Percentiles rank a stretch among this genome's conserved stretches.
These are phyloP conservation scores for Lagerstroemia speciosa DNA, from an alignment of 345 rosid species.

Conservation along the genomic window DNA sequence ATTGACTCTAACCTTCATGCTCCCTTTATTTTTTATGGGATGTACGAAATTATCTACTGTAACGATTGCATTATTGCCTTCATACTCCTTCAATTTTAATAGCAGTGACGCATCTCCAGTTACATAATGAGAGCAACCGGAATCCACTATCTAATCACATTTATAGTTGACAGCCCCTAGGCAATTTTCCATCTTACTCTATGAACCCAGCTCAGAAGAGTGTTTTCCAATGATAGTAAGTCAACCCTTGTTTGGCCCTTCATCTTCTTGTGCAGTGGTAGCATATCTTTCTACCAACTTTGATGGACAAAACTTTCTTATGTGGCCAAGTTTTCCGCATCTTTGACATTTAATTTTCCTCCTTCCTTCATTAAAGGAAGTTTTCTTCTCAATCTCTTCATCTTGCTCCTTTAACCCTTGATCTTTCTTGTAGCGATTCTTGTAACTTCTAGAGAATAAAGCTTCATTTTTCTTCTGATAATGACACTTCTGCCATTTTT, in stretches of 20 bases:
- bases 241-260: background rate
- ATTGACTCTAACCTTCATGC: background rate
- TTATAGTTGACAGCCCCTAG: background rate
- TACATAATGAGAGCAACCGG: slow-evolving; percentile 11
- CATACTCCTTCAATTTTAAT: no score
- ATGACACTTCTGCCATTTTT: background rate
- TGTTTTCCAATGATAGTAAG: background rate
- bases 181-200: background rate
- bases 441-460: background rate
- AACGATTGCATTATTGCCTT: background rate
- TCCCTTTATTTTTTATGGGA: background rate
- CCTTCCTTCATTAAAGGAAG: background rate
- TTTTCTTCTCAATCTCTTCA: background rate
- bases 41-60: slow-evolving; percentile 8
- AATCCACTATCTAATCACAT: slow-evolving; percentile 9
- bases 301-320: slow-evolving; percentile 1
- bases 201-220: no score
- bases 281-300: background rate
- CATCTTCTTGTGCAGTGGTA: slow-evolving; percentile 2
- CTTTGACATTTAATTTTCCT: background rate
- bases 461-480: background rate
- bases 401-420: background rate
- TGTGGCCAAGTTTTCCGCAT: slow-evolving; percentile 3
- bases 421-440: background rate
- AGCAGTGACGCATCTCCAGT: background rate